A percentile compares a stretch with the other conserved stretches of the same genome.
phyloP scores from a whole-genome alignment of 1,284 basidiomycete species.

The Anthracocystis walkeri region DNA sequence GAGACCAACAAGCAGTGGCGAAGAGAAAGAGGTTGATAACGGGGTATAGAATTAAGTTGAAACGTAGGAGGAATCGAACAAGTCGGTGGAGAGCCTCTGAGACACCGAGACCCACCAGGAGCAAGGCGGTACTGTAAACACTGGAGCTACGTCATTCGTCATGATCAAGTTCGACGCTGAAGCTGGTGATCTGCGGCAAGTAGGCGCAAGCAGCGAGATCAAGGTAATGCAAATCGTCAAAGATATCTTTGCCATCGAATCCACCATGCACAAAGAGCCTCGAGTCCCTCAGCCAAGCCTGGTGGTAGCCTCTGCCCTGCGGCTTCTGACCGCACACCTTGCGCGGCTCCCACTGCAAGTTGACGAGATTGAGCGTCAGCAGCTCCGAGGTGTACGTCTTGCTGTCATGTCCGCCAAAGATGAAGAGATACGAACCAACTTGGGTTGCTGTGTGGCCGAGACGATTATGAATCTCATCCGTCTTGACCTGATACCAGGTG shows the following conservation, averaged over 20 bases:
- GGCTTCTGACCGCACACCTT: constrained; percentile 77
- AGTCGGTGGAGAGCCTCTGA: no score
- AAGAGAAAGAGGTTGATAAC: background rate
- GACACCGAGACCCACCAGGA: background rate
- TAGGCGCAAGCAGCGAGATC: constrained; percentile 89
- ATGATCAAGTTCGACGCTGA: constrained; percentile 50
- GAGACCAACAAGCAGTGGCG: background rate
- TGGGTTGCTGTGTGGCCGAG: constrained; percentile 88
- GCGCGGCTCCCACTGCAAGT: constrained; percentile 77
- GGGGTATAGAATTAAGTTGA: constrained; percentile 2
- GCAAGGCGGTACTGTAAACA: background rate
- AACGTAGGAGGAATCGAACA: background rate
- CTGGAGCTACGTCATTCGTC: constrained; percentile 16
- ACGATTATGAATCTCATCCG: constrained; percentile 70
- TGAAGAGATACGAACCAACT: constrained; percentile 91
- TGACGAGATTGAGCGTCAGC: constrained; percentile 84
- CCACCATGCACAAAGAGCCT: constrained; percentile 88
- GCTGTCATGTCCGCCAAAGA: constrained; percentile 88
- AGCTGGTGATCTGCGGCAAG: constrained; percentile 84
- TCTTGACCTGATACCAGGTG: constrained; percentile 50
- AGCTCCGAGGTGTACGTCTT: constrained; percentile 82
- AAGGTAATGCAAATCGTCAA: constrained; percentile 84
- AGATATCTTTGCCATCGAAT: constrained; percentile 83
- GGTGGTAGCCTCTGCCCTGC: constrained; percentile 83
- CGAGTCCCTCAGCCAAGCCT: constrained; percentile 82